Base-by-base conservation (phyloP, 805 yeast species). In the Kazachstania martiniae region DNA sequence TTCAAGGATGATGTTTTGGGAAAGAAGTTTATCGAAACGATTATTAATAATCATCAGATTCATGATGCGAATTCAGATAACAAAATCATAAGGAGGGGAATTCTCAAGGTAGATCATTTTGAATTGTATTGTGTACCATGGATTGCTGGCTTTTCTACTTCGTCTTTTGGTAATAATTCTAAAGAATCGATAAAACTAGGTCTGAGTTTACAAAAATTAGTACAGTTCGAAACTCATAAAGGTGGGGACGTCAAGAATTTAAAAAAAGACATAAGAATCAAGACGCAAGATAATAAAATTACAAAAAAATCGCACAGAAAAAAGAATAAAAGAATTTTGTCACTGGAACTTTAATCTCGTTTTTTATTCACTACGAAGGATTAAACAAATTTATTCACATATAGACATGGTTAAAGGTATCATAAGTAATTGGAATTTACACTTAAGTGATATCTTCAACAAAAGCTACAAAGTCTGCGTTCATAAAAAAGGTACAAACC, bases 151-250 rank as follows among this genome's bases (percentile, higher is more conserved):
- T 44, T 49, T 19, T 37, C 49, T n/a, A 28, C 39, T 5, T 25
- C 41, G 8, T 44, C 51, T 2, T 42, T 53, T 35, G 56, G 55
- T 13, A 27, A 29, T 12, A 45, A 37, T 16, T 25, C 33, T 7
- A 36, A 40, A 13, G 53, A 51, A 26, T 38, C 41, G 23, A 36
- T 38, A 18, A 51, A 51, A 31, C 35, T 51, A 16, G 39, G 44
- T 27, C 23, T 34, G n/a, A 34, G 39, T 22, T 27, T 50, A 9
- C 35, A 25, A 44, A 40, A 27, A 18, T 44, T 16, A 38, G 46
- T 8, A 18, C 30, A 19, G 13, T 16, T 36, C 4, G 47, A 42
- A 16, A 33, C n/a, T 10, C 18, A 18, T 10, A n/a, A 26, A 15
- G n/a, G 14, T 10, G 13, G 18, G 14, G 16, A 21, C 17, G 18